phyloP scores from a whole-genome alignment of 805 yeast species.

The Suhomyces prunicola region DNA sequence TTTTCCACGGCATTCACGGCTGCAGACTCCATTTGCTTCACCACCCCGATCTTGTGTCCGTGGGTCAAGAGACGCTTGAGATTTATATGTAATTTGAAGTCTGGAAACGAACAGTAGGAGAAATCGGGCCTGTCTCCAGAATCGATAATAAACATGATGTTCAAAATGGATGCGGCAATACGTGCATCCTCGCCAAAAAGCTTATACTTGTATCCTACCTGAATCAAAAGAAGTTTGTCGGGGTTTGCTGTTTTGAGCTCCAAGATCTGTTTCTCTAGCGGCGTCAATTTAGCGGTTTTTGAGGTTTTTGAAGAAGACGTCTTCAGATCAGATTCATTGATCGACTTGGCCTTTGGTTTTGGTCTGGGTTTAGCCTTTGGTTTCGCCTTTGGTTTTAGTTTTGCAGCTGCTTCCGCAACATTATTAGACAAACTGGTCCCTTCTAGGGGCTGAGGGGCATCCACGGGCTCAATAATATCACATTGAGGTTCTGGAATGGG shows the following conservation, averaged over 20 bases:
- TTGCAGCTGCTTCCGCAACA: neutral
- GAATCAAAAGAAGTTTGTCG: slow-evolving; percentile 75
- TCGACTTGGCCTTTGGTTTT: neutral
- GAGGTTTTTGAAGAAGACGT: neutral
- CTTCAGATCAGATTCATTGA: neutral
- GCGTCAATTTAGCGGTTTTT: slow-evolving; percentile 42
- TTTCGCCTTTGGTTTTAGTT: neutral
- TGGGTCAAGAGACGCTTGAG: slow-evolving; percentile 64
- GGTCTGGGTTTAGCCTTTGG: neutral
- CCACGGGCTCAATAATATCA: neutral
- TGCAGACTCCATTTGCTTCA: slow-evolving; percentile 79
- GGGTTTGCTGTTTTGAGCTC: slow-evolving; percentile 57
- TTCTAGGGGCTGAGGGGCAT: neutral
- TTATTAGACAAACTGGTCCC: neutral
- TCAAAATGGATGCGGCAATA: slow-evolving; percentile 59
- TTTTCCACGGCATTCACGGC: slow-evolving; percentile 62
- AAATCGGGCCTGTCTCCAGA: slow-evolving; percentile 53
- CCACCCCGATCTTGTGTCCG: slow-evolving; percentile 83
- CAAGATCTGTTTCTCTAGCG: slow-evolving; percentile 74
- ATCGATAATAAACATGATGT: slow-evolving; percentile 65
- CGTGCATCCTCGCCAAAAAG: slow-evolving; percentile 84
- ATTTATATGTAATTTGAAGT: slow-evolving; percentile 68
- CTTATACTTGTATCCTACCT: slow-evolving; percentile 90
- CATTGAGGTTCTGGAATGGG: neutral
- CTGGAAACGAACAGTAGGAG: slow-evolving; percentile 87